Evolutionary conservation across 352 stramenopile species (phyloP).

Genomic region (Globisporangium echinulatum): DNA sequence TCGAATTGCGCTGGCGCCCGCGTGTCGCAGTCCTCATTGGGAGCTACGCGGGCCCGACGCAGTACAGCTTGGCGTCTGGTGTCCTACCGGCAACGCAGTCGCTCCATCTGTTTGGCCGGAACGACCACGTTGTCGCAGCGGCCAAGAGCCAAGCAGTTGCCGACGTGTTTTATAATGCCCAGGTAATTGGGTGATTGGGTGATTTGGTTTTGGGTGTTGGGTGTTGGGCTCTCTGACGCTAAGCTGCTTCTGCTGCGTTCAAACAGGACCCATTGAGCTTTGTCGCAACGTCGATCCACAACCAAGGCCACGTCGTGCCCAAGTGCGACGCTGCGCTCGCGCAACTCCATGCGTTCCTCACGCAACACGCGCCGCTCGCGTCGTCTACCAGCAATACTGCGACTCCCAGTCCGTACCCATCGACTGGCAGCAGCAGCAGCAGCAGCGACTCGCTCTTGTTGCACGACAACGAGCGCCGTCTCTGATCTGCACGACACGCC

Average conservation of each 20-base stretch:
- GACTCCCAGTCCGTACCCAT: no score
- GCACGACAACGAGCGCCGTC: not conserved
- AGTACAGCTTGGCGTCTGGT: constrained; percentile 48
- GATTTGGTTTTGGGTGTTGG: not conserved
- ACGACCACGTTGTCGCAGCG: constrained; percentile 75
- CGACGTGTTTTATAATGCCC: constrained; percentile 45
- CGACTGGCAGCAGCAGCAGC: not conserved
- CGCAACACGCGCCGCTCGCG: constrained; percentile 15
- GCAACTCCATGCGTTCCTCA: constrained; percentile 49
- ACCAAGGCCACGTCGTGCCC: constrained; percentile 73
- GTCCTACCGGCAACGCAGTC: constrained; percentile 45
- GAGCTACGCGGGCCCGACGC: constrained; percentile 57
- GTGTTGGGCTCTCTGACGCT: no score
- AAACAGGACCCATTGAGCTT: constrained; percentile 10
- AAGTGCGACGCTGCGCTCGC: constrained; percentile 55
- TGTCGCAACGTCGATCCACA: constrained; percentile 58
- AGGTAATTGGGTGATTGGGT: constrained; percentile 20
- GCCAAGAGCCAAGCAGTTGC: constrained; percentile 64
- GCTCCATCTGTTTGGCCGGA: constrained; percentile 73
- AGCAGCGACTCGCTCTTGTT: not conserved
- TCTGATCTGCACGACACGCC: not conserved
- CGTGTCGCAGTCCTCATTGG: constrained; percentile 68
- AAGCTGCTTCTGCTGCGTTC: no score
- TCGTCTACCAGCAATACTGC: constrained; percentile 5
- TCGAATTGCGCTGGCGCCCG: constrained; percentile 62